Conservation (phyloP, 1,284 basidiomycete species). For the Phylloboletellus chloephorus region DNA sequence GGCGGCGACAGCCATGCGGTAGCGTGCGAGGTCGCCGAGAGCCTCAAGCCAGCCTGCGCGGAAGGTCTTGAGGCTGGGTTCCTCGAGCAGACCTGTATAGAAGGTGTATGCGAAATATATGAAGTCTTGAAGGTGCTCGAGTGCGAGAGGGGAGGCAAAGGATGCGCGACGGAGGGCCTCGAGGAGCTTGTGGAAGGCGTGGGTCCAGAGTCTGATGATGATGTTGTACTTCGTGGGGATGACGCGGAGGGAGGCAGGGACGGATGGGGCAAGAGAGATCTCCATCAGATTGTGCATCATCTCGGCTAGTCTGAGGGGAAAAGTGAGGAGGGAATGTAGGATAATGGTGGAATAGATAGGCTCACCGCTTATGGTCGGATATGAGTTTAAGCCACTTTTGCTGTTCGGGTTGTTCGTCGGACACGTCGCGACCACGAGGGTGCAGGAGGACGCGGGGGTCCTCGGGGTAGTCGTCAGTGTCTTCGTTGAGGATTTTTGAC, state of each 20-base stretch:
- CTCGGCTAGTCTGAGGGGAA: conserved; percentile 68
- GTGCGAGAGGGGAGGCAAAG: conserved; percentile 51
- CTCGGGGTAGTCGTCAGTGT: conserved; percentile 47
- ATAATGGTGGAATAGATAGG: conserved; percentile 10
- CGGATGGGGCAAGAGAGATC: conserved; percentile 79
- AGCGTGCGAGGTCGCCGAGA: conserved; percentile 91
- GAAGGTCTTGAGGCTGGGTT: conserved; percentile 67
- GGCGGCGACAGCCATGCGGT: conserved; percentile 87
- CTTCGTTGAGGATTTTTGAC: conserved; percentile 62
- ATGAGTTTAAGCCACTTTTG: conserved; percentile 64
- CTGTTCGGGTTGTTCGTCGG: conserved; percentile 52
- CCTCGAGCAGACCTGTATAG: conserved; percentile 87
- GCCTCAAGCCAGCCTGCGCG: conserved; percentile 91
- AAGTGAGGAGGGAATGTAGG: conserved; percentile 5
- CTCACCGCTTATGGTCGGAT: conserved; percentile 66
- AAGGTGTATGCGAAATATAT: conserved; percentile 95
- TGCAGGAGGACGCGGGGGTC: conserved; percentile 53
- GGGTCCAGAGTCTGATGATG: conserved; percentile 89
- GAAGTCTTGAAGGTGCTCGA: conserved; percentile 83
- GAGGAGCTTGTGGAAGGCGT: conserved; percentile 84
- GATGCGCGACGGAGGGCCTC: conserved; percentile 85
- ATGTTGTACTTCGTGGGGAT: conserved; percentile 95
- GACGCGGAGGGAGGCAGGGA: conserved; percentile 82
- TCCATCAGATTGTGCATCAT: conserved; percentile 84
- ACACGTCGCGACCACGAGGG: conserved; percentile 33